Base-by-base conservation (phyloP, 768 basidiomycete genomes). In the Cystofilobasidium macerans region DNA sequence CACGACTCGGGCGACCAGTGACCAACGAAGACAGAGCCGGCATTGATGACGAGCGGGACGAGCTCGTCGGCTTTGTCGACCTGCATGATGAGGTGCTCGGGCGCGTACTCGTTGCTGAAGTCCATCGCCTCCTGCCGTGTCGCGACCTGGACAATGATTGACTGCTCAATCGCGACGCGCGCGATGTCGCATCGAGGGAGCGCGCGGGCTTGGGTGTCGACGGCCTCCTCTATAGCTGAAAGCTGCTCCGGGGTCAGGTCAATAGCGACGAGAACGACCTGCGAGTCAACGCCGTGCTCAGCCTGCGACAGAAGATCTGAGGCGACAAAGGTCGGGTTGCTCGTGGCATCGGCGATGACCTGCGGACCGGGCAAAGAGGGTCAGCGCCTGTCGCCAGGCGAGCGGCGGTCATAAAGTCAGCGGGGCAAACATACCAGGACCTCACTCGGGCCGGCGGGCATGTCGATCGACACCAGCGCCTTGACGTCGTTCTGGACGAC, bases 371-470 rank as follows among this genome's bases (percentile, higher is more conserved):
- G 14, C 26, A n/a, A 47, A 28, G 53, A 4, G 30, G 28, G 38
- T 61, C 43, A 64, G 59, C 8, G 51, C 57, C 18, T 36, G 28
- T 18, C 9, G 12, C 28, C 13, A 58, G 32, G 53, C 45, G 24
- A 9, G 2, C 24, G 30, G 12, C 4, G 40, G 16, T 28, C 30
- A 7, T 22, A 43, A 26, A 48, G 22, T 16, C 22, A 38, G 43
- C 22, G 1, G 42, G 16, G 26, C 8, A 57, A 33, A 22, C n/a
- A 26, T 43, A 95, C 95, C 72, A 99, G 80, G 28, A 99, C 94
- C 77, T 99, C 95, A 4, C 89, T 92, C 33, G 95, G 95, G 9
- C 95, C 95, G 38, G 95, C 95, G 57, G 95, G 95, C 90, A 99
- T 98, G 76, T 99, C 95, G 72, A 98, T 99, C 20, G 89, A 88